Base-by-base conservation (phyloP, 73 alveolate genomes). In the Paramecium octaurelia region DNA sequence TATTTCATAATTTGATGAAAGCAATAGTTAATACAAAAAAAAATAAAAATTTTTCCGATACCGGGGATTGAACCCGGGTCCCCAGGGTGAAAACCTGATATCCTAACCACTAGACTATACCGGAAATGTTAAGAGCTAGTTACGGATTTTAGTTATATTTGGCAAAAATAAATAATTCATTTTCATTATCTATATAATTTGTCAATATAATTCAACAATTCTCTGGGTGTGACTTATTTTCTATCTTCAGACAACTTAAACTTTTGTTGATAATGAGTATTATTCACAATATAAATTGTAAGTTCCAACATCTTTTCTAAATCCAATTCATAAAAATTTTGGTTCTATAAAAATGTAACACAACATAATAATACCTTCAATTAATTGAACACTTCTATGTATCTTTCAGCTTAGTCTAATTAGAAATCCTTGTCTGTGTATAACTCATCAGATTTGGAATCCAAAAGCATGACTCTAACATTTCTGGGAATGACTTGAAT, bases 31-130 rank as follows among this genome's bases (percentile, higher is more conserved):
- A 75, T 12, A 34, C 38, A 75, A 16, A 44, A 43, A 43, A 44
- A 43, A 48, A 24, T 38, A 80, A 80, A 80, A 44, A 44, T 44
- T 80, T 44, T 80, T 80, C 91, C 91, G 91, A 80, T 80, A 80
- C 91, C 91, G 76, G 91, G 91, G 91, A 80, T 80, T 46, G 91
- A 80, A 80, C 91, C 91, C 91, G 91, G 91, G 77, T 80, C 91
- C 91, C 91, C 91, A 80, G 91, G 91, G 91, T 80, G 91, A 80
- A 80, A 80, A 80, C 91, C 91, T 80, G 91, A 80, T 80, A 80
- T 80, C 91, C 76, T 80, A 80, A 80, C 91, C 91, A 80, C 91
- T 80, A 80, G 91, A 80, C 91, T 80, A 80, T 80, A 80, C 76
- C 76, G 91, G 91, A 80, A 80, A 80, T 80, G 73, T 80, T 80